Evolutionary conservation across 1,284 basidiomycete genomes (phyloP), one percentile per base, ranked within the genome.

Genomic region (Rhizopogon parksii): DNA sequence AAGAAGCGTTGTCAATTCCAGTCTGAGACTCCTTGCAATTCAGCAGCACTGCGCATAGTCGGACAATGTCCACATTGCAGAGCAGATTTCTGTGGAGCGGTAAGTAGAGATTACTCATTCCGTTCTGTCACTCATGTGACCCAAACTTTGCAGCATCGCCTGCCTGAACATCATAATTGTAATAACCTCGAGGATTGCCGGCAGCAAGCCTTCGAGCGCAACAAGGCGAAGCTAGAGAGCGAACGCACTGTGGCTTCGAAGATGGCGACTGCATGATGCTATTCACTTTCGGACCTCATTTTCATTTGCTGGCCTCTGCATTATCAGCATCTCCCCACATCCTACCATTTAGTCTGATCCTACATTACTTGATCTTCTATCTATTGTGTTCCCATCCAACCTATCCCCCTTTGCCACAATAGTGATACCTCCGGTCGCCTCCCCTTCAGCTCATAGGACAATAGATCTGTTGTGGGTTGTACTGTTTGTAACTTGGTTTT

Each of bases 1-100:
- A 91, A 88, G 84, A 88, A 88, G 68, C 86, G 88, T 63, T 91
- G 88, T 74, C 85, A 89, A 68, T 78, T 83, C 68, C 79, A 81
- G 59, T 65, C 74, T 42, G 79, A 80, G 61, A 73, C 78, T 53
- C 82, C 80, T 53, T 91, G 90, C 74, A 85, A 78, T 62, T 82
- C 82, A 58, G 85, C 88, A 8, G 85, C 79, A 9, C 75, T 91
- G 45, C 83, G 88, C 58, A 83, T 92, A 56, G 86, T 89, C 45
- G 90, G 89, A 5, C 79, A 86, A 58, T 92, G 89, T 63, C 80
- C 87, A 36, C 83, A 88, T 61, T 92, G 89, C 68, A 73, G 78
- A 52, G 71, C 73, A 15, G 79, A 83, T 61, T 91, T 90, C 71
- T 92, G 89, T 64, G 79, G 80, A 53, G 72, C 76, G 53, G 90